phyloP scores from a whole-genome alignment of 352 stramenopile species.

The Globisporangium camurandrum region DNA sequence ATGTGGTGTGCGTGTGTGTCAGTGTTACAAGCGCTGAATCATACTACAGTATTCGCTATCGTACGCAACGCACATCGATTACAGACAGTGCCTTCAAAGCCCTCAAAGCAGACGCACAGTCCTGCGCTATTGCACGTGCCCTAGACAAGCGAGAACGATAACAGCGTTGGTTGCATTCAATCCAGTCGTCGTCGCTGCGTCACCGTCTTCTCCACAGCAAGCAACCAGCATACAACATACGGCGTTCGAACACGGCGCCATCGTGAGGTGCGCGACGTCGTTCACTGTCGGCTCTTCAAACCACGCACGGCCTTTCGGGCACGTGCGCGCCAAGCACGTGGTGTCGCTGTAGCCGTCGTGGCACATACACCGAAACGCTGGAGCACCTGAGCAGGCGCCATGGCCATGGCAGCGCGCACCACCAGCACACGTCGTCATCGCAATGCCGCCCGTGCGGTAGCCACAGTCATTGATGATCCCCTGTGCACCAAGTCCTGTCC shows the following conservation, averaged over 20 bases:
- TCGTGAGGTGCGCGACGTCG: conserved; percentile 45
- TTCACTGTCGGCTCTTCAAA: conserved; percentile 44
- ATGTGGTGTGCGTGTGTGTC: too few relatives aligned
- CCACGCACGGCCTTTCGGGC: conserved; percentile 50
- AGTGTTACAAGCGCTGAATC: too few relatives aligned
- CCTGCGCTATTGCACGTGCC: conserved; percentile 50
- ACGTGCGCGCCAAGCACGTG: conserved; percentile 49
- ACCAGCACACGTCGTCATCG: conserved; percentile 39
- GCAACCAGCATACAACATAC: conserved; percentile 17
- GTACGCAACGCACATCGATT: conserved; percentile 43
- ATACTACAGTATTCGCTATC: too few relatives aligned
- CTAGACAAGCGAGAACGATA: conserved; percentile 17
- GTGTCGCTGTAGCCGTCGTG: conserved; percentile 37
- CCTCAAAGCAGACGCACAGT: conserved; percentile 42
- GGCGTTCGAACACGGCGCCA: conserved; percentile 65
- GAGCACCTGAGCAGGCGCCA: conserved; percentile 33
- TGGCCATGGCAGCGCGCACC: conserved; percentile 42
- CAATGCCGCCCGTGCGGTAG: conserved; percentile 28
- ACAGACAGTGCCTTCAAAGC: conserved; percentile 64
- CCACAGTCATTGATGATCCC: conserved; percentile 35
- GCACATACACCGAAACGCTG: conserved; percentile 48
- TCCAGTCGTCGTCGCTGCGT: background rate
- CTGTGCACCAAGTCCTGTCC: conserved; percentile 15
- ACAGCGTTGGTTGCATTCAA: background rate
- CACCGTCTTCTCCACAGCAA: background rate